Base-by-base conservation (phyloP, 495 filamentous ascomycete species). In the Hypoxylon perforatum region DNA sequence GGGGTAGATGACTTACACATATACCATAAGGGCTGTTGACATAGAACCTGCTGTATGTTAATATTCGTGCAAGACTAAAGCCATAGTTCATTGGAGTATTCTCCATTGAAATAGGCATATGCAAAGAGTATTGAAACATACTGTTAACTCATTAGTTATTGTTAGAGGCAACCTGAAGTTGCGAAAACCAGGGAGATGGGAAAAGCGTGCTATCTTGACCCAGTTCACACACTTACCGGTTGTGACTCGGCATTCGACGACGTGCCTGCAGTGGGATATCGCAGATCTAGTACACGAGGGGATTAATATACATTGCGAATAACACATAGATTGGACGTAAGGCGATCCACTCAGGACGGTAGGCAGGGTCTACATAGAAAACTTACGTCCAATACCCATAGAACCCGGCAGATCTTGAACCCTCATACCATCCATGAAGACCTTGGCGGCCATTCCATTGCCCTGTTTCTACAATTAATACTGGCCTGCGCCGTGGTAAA, bases 181-280 rank as follows among this genome's bases (percentile, higher is more conserved):
- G 22, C 25, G 10, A 18, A 23, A 44, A 49, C n/a, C 30, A 9
- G n/a, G 17, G 6, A 54, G 6, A 54, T 23, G 25, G 15, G 9
- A 19, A 22, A 12, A 39, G 18, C 18, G 7, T 48, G n/a, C 6
- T 15, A 18, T 17, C 23, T 18, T 36, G 38, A 14, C 17, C 25
- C 15, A 10, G 14, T 55, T 41, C 7, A 33, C 30, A 23, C 25
- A 65, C 61, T 65, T 7, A 65, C 62, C 4, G 92, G 92, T 77
- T 91, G 88, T 15, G 87, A 86, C 74, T 91, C 88, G 15, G 87
- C 82, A 69, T 86, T 88, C 9, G 90, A 90, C 62, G 88, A 92
- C 77, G 86, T 91, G 28, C 91, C 91, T 18, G 92, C 91, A 7
- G 92, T 94, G 10, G 92, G 92, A 77, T 94, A 95, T 64, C 92